Percentiles rank a stretch among this genome's conserved stretches.
Conservation (phyloP, 345 rosid species). For the Gynandropsis gynandra region DNA sequence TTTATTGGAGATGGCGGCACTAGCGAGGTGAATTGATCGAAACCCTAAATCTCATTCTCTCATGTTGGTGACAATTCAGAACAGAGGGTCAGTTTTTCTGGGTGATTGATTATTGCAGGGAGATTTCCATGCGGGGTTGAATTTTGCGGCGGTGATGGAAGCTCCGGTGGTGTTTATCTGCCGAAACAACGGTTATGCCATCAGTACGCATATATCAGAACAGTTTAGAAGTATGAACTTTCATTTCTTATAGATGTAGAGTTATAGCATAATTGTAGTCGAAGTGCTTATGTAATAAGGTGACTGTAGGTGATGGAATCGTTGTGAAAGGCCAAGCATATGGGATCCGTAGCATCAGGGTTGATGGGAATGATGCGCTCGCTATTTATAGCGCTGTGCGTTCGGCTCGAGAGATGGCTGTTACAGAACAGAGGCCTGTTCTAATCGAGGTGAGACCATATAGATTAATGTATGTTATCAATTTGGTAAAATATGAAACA, state of each 20-base stretch:
- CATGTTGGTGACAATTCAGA: no score
- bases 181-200: constrained; percentile 90
- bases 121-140: constrained; percentile 80
- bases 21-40: constrained; percentile 49
- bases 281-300: no score
- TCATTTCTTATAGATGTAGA: no score
- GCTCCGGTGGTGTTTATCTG: constrained; percentile 69
- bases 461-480: background rate
- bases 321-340: constrained; percentile 72
- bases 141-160: constrained; percentile 79
- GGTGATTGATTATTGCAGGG: constrained; percentile 38
- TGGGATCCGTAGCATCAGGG: constrained; percentile 72
- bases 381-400: constrained; percentile 59
- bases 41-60: background rate
- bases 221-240: constrained; percentile 59
- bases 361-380: constrained; percentile 77
- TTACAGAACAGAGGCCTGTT: constrained; percentile 51
- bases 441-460: constrained; percentile 49
- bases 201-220: constrained; percentile 62
- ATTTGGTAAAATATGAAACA: background rate
- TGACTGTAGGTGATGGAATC: constrained; percentile 59
- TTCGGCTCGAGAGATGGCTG: constrained; percentile 58
- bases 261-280: no score
- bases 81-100: background rate
- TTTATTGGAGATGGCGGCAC: constrained; percentile 71